phyloP scores from a whole-genome alignment of 768 basidiomycete species.

The Neoboletus brunneissimus region DNA sequence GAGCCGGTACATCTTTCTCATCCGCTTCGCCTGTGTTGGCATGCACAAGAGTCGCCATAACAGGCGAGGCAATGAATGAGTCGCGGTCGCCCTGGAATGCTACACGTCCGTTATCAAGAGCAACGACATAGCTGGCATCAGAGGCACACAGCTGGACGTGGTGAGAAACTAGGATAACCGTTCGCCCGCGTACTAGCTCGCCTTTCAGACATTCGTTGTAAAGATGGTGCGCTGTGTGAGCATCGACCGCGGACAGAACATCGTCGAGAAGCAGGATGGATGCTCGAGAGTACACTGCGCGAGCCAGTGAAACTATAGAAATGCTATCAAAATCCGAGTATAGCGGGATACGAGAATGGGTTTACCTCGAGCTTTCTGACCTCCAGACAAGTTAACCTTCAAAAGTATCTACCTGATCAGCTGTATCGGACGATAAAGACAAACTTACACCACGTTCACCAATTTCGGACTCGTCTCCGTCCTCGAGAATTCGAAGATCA shows the following conservation, averaged over 20 bases:
- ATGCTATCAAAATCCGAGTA: not conserved
- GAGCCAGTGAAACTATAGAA: conserved; percentile 61
- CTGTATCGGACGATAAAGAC: not conserved
- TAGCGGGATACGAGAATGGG: not conserved
- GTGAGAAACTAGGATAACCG: conserved; percentile 89
- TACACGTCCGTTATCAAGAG: conserved; percentile 68
- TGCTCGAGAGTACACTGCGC: conserved; percentile 88
- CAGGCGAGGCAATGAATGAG: conserved; percentile 62
- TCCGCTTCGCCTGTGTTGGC: conserved; percentile 41
- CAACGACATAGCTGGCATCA: conserved; percentile 78
- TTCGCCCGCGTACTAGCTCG: conserved; percentile 72
- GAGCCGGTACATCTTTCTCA: conserved; percentile 40
- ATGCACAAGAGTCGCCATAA: conserved; percentile 66
- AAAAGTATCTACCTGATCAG: not conserved
- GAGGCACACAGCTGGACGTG: conserved; percentile 87
- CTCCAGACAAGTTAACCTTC: conserved; percentile 42
- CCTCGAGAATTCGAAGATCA: conserved; percentile 81
- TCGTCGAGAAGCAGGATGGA: conserved; percentile 83
- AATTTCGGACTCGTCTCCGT: conserved; percentile 85
- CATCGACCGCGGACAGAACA: conserved; percentile 74
- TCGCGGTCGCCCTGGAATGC: conserved; percentile 67
- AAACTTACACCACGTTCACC: conserved; percentile 72
- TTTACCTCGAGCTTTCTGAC: conserved; percentile 65
- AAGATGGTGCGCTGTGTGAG: conserved; percentile 79
- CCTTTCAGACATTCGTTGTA: conserved; percentile 78